Evolutionary conservation across 768 basidiomycete species (phyloP).

Genomic region (Pleurotus platypus): DNA sequence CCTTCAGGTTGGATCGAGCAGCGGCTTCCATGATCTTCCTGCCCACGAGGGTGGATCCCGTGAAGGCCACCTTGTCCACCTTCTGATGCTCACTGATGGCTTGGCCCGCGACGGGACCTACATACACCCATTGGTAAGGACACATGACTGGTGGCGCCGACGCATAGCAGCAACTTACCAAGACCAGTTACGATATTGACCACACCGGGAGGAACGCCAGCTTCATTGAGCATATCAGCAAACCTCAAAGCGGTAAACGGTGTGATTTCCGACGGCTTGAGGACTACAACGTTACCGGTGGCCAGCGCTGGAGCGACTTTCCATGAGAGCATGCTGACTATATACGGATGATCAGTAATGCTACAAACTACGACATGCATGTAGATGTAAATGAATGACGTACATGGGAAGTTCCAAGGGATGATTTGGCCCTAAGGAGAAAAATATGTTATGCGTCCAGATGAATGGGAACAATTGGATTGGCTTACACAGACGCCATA

Average conservation of each 20-base stretch:
- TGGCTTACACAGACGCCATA: slow-evolving; percentile 42
- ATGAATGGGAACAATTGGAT: neutral
- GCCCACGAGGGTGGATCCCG: slow-evolving; percentile 65
- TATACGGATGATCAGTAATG: neutral
- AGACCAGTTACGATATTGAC: slow-evolving; percentile 58
- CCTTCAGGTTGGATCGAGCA: slow-evolving; percentile 63
- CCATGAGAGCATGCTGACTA: slow-evolving; percentile 21
- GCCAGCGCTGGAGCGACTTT: slow-evolving; percentile 28
- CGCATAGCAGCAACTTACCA: slow-evolving; percentile 24
- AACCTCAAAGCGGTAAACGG: slow-evolving; percentile 51
- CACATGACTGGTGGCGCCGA: neutral
- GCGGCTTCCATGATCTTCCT: slow-evolving; percentile 63
- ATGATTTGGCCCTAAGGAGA: slow-evolving; percentile 43
- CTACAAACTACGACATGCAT: no score
- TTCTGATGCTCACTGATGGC: slow-evolving; percentile 52
- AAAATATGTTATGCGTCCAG: neutral
- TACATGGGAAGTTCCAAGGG: slow-evolving; percentile 55
- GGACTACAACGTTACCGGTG: slow-evolving; percentile 57
- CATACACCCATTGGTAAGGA: neutral
- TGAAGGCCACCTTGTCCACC: slow-evolving; percentile 68
- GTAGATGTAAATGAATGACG: neutral
- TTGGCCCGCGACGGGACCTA: slow-evolving; percentile 48
- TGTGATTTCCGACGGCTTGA: slow-evolving; percentile 70
- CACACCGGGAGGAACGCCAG: slow-evolving; percentile 62
- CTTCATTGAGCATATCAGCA: slow-evolving; percentile 45